Percentiles rank a stretch among this genome's conserved stretches.
phyloP scores from a whole-genome alignment of 768 basidiomycete genomes.

The Gymnopilus dilepis region DNA sequence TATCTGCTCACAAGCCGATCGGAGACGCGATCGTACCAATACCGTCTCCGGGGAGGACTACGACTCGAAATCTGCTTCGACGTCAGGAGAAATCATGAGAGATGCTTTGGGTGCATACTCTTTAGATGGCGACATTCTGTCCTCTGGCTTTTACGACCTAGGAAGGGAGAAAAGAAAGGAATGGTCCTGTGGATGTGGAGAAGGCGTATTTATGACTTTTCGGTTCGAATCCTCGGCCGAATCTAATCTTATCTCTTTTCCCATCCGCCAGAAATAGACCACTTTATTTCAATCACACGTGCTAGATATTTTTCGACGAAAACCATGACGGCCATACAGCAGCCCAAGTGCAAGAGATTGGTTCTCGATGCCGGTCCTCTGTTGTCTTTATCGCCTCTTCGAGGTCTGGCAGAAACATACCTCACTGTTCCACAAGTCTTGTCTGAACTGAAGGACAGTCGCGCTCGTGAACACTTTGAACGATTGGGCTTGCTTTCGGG shows the following conservation, averaged over 20 bases:
- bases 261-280: background rate
- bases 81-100: constrained; percentile 3
- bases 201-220: constrained; percentile 17
- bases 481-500: constrained; percentile 77
- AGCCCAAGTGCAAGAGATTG: constrained; percentile 70
- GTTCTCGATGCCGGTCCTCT: constrained; percentile 95
- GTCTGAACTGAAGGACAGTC: constrained; percentile 86
- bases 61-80: constrained; percentile 76
- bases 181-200: background rate
- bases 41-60: constrained; percentile 94
- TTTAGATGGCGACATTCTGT: constrained; percentile 38
- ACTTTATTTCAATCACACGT: constrained; percentile 9
- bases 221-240: constrained; percentile 28
- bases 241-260: constrained; percentile 27
- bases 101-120: constrained; percentile 37
- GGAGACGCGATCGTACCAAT: constrained; percentile 65
- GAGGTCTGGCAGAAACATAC: constrained; percentile 87
- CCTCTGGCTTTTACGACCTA: background rate
- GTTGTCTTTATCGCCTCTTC: constrained; percentile 84
- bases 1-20: constrained; percentile 1
- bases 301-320: constrained; percentile 22
- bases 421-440: constrained; percentile 91
- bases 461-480: constrained; percentile 86
- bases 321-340: constrained; percentile 28
- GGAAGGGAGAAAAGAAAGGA: background rate